phyloP scores from a whole-genome alignment of 2,329 filamentous ascomycete species.

The Colletotrichum incanum region DNA sequence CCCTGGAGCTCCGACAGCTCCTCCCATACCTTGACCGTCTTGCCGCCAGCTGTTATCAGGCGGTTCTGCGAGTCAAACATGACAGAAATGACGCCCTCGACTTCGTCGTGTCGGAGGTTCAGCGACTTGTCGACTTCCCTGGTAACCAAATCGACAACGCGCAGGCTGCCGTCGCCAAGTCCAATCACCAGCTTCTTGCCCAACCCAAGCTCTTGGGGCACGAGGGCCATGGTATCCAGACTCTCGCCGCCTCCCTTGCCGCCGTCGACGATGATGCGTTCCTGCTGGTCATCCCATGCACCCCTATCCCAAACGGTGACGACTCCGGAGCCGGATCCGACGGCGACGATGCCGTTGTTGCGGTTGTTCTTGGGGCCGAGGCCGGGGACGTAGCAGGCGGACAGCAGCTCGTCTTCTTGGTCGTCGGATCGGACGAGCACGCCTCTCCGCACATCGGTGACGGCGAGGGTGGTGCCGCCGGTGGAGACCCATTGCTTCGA shows the following conservation, averaged over 20 bases:
- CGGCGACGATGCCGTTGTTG: slow-evolving; percentile 83
- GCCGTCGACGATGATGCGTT: slow-evolving; percentile 84
- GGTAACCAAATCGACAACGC: slow-evolving; percentile 81
- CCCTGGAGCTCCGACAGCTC: slow-evolving; percentile 73
- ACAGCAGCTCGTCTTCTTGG: slow-evolving; percentile 94
- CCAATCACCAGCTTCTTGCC: slow-evolving; percentile 85
- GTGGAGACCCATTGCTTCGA: slow-evolving; percentile 97
- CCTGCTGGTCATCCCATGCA: slow-evolving; percentile 95
- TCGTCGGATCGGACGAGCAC: slow-evolving; percentile 93
- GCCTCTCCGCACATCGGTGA: slow-evolving; percentile 89
- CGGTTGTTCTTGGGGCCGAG: slow-evolving; percentile 76
- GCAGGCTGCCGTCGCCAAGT: slow-evolving; percentile 83
- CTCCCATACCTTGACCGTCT: slow-evolving; percentile 93
- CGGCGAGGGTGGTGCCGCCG: slow-evolving; percentile 89
- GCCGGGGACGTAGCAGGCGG: slow-evolving; percentile 83
- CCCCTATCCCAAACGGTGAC: slow-evolving; percentile 95
- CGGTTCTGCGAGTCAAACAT: slow-evolving; percentile 89
- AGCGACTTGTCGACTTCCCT: slow-evolving; percentile 79
- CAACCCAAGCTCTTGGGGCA: slow-evolving; percentile 79
- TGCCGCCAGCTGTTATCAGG: slow-evolving; percentile 91
- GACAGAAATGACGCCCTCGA: slow-evolving; percentile 87
- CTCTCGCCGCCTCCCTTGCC: slow-evolving; percentile 79
- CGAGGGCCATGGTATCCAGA: slow-evolving; percentile 81
- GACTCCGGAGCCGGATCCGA: slow-evolving; percentile 83
- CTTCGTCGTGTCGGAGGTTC: slow-evolving; percentile 81